Evolutionary conservation across 257 asterid genomes (phyloP).

Genomic region (Lithospermum erythrorhizon): DNA sequence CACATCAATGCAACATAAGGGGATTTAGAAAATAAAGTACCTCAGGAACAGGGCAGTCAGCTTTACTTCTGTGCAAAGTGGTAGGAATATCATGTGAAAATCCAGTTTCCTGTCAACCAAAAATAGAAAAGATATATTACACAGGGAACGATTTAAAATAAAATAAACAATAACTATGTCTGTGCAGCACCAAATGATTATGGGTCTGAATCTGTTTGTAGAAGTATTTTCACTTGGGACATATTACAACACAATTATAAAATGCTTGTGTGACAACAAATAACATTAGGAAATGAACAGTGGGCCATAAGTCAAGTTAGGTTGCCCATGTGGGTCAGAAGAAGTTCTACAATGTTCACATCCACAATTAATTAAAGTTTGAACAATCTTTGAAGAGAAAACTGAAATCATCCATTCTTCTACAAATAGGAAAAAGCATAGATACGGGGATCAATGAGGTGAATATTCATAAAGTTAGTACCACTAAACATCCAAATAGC

Average conservation of each 20-base stretch:
- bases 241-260: too few relatives aligned
- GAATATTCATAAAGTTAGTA: too few relatives aligned
- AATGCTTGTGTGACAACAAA: not conserved
- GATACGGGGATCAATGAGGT: too few relatives aligned
- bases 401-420: too few relatives aligned
- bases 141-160: constrained; percentile 8
- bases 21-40: constrained; percentile 19
- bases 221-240: not conserved
- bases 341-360: too few relatives aligned
- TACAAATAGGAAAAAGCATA: too few relatives aligned
- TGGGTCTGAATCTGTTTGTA: not conserved
- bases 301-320: not conserved
- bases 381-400: too few relatives aligned
- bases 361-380: too few relatives aligned
- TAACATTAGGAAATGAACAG: not conserved
- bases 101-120: constrained; percentile 63
- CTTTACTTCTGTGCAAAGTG: constrained; percentile 93
- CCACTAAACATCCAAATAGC: not conserved
- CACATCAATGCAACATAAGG: constrained; percentile 2
- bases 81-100: constrained; percentile 92
- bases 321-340: too few relatives aligned
- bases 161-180: too few relatives aligned
- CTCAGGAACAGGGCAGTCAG: constrained; percentile 98
- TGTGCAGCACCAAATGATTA: not conserved
- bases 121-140: constrained; percentile 7